Evolutionary conservation across 1,284 basidiomycete species (phyloP).

Genomic region (Phenoliferia sp.): DNA sequence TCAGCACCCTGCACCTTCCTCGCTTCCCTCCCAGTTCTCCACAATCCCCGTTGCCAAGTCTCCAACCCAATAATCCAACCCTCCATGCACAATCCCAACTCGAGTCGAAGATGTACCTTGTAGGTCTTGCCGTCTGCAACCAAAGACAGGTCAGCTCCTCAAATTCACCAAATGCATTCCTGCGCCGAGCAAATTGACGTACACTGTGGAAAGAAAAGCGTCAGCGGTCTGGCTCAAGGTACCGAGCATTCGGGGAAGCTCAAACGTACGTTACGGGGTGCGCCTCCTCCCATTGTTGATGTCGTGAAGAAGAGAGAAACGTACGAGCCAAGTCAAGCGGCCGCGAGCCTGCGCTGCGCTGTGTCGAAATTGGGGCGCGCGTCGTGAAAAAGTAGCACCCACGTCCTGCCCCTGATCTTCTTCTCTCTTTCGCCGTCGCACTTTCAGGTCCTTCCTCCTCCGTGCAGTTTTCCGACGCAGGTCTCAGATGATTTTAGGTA

Average conservation of each 20-base stretch:
- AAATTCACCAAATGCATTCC: not conserved
- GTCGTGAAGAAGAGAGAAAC: not conserved
- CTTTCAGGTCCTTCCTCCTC: too few relatives aligned
- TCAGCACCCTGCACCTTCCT: not conserved
- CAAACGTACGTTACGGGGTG: not conserved
- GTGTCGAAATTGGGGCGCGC: constrained; percentile 8
- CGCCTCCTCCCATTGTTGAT: not conserved
- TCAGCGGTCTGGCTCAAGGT: not conserved
- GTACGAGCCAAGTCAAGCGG: not conserved
- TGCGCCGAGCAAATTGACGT: not conserved
- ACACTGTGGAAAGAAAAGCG: too few relatives aligned
- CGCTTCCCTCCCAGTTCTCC: not conserved
- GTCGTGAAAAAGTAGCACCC: constrained; percentile 86
- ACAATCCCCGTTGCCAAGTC: not conserved
- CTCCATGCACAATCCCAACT: not conserved
- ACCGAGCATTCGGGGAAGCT: too few relatives aligned
- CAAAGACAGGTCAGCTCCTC: not conserved
- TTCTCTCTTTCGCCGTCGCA: not conserved
- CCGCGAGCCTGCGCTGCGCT: not conserved
- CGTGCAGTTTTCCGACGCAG: too few relatives aligned
- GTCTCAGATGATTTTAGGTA: too few relatives aligned
- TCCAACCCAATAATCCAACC: not conserved
- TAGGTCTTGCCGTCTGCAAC: not conserved
- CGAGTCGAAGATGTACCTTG: not conserved
- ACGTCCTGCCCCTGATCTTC: constrained; percentile 36